Evolutionary conservation across 2,329 filamentous ascomycete genomes (phyloP), one percentile per base, ranked within the genome.

Genomic region (Phaeomoniella chlamydospora): DNA sequence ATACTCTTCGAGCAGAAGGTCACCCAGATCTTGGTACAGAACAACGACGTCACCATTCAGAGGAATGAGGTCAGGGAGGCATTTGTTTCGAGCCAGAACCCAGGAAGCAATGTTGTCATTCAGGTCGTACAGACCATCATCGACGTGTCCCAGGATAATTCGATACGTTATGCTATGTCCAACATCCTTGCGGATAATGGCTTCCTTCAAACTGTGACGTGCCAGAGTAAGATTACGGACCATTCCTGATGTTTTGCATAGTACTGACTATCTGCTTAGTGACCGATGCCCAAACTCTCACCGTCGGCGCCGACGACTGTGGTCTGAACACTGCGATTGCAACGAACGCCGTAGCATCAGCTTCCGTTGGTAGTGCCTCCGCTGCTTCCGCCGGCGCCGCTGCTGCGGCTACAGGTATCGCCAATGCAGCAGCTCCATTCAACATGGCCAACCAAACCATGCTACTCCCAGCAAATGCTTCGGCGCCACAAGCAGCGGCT

Each of bases 11-110:
- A 17, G 9, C 13, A 34, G 32, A 34, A 34, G 16, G 16, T 34
- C 9, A 34, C 32, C 10, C 13, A 34, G 13, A 16, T 34, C 9
- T 12, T 34, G 4, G 18, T 34, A 13, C 16, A 34, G 32, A 34
- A 34, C 16, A 34, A 34, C 9, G 16, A 13, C 6, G 18, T n/a
- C 32, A 34, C 16, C 32, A 34, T 17, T 13, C 16, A 34, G 11
- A 34, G 18, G 17, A 34, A 34, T 17, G n/a, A 80, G 59, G 63
- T 14, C 72, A 75, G 10, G 49, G 47, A 39, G 39, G 42, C 36
- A 29, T 43, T 41, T 34, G 46, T 34, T 13, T 17, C 16, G 32
- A 34, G 18, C 32, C 16, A 34, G 17, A 13, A 34, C 32, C 16
- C 16, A 17, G 18, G 18, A 9, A 18, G n/a, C 14, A 34, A 34